Evolutionary conservation across 352 stramenopile species (phyloP).

Genomic region (Globisporangium spiculum): DNA sequence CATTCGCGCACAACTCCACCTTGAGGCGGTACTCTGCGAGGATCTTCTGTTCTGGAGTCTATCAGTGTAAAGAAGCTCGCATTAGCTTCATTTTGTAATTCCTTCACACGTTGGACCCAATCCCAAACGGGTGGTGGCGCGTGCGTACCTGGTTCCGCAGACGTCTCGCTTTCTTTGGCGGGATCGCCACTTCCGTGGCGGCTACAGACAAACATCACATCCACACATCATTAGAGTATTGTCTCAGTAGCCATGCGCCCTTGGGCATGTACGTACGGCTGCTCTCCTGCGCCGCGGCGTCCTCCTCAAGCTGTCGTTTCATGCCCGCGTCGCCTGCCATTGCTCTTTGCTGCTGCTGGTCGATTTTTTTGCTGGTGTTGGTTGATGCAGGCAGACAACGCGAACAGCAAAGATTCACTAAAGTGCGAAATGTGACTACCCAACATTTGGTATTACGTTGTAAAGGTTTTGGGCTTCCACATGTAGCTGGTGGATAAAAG

Average conservation of each 20-base stretch:
- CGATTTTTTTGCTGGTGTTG: conserved; percentile 10
- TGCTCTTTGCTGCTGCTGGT: not conserved
- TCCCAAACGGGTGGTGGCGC: conserved; percentile 3
- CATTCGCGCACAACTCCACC: conserved; percentile 41
- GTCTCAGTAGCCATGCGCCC: no score
- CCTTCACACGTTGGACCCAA: not conserved
- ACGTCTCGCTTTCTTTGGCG: conserved; percentile 40
- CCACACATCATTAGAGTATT: not conserved
- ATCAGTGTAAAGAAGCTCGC: not conserved
- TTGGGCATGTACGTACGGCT: not conserved
- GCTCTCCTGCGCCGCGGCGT: not conserved
- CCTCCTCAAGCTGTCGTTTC: conserved; percentile 13
- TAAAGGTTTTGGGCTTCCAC: not conserved
- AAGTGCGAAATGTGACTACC: not conserved
- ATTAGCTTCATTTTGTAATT: not conserved
- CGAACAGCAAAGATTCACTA: not conserved
- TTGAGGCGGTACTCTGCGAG: conserved; percentile 37
- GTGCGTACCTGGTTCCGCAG: conserved; percentile 45
- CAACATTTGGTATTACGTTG: not conserved
- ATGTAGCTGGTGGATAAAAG: not conserved
- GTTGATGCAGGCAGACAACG: not conserved
- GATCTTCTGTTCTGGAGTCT: conserved; percentile 45
- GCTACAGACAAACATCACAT: not conserved
- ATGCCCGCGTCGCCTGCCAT: conserved; percentile 2
- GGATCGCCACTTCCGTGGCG: conserved; percentile 13